Base-by-base conservation (phyloP, 257 asterid genomes). In the Solanum etuberosum region DNA sequence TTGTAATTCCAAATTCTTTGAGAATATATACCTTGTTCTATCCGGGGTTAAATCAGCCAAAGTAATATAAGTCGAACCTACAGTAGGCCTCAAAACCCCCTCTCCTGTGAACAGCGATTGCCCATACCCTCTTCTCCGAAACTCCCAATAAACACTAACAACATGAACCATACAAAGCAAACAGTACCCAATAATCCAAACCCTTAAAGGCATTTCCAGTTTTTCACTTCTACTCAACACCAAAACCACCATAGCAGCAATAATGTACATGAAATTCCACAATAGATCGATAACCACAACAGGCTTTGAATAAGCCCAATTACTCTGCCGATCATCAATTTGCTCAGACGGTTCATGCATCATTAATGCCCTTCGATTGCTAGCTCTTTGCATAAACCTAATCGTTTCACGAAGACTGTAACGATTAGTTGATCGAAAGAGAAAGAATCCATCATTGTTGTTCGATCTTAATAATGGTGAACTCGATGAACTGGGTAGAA, bases 301-400 rank as follows among this genome's bases (percentile, higher is more conserved):
- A 9, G 97, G 96, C 86, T 91, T 93, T 46, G 97, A 94, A 85
- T 94, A 92, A 12, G 95, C 96, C 98, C 96, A 94, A 87, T 92
- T 95, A 90, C 91, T 90, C 68, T 92, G 95, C 43, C 93, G 90
- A 21, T 92, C 95, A 15, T 93, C 95, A 87, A 92, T 88, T 89
- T 92, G 93, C n/a, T 93, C 89, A 21, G 98, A 94, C 35, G 98
- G 90, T 85, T 93, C 95, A 3, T 95, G 93, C 77, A 93, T 93
- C 96, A 94, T 90, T 65, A 92, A 27, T n/a, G 94, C 93, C 71
- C 94, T 88, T 9, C 95, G 90, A 92, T 93, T 92, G 89, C 93
- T 86, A 71, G 95, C 94, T 63, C 93, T 92, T 82, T 93, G 97
- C 89, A 94, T 88, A 90, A 94, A 91, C 21, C 92, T 89, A 23